Conservation (phyloP, 768 basidiomycete genomes). For the Amanita subjunquillea region DNA sequence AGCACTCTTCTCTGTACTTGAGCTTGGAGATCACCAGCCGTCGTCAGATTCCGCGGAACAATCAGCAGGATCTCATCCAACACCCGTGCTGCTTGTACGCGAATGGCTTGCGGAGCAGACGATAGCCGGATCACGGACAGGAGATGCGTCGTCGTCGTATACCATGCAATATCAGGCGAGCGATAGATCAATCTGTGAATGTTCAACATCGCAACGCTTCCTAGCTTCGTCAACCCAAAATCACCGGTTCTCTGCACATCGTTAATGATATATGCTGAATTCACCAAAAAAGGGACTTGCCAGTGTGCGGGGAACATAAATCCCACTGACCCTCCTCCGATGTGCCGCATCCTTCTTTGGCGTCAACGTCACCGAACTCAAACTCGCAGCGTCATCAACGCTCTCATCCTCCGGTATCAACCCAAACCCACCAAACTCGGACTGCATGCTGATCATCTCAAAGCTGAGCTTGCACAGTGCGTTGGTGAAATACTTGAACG, state of each 20-base stretch:
- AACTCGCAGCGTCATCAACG: constrained; percentile 24
- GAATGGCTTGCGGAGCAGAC: constrained; percentile 65
- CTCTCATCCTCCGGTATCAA: constrained; percentile 25
- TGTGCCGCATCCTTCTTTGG: constrained; percentile 35
- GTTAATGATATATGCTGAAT: constrained; percentile 3
- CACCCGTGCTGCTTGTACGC: constrained; percentile 81
- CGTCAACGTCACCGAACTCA: constrained; percentile 24
- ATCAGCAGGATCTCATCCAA: constrained; percentile 76
- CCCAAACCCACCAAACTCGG: constrained; percentile 25
- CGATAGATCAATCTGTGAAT: constrained; percentile 80
- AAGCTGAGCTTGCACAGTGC: constrained; percentile 80
- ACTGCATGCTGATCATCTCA: constrained; percentile 91
- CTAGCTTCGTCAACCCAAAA: constrained; percentile 85
- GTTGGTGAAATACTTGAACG: constrained; percentile 67
- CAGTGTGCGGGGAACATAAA: constrained; percentile 71
- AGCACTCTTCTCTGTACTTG: constrained; percentile 76
- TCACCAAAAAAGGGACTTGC: constrained; percentile 30
- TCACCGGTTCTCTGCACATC: constrained; percentile 74
- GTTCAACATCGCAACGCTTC: constrained; percentile 71
- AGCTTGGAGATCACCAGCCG: constrained; percentile 50
- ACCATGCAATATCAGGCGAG: constrained; percentile 80
- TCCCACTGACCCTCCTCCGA: constrained; percentile 76
- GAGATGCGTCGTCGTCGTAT: constrained; percentile 69
- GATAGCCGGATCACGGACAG: constrained; percentile 64
- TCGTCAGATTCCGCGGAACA: constrained; percentile 62